These are phyloP conservation scores for Sarocladiaceae sp. DNA, from an alignment of 2,329 filamentous ascomycete species.

Conservation along the genomic window DNA sequence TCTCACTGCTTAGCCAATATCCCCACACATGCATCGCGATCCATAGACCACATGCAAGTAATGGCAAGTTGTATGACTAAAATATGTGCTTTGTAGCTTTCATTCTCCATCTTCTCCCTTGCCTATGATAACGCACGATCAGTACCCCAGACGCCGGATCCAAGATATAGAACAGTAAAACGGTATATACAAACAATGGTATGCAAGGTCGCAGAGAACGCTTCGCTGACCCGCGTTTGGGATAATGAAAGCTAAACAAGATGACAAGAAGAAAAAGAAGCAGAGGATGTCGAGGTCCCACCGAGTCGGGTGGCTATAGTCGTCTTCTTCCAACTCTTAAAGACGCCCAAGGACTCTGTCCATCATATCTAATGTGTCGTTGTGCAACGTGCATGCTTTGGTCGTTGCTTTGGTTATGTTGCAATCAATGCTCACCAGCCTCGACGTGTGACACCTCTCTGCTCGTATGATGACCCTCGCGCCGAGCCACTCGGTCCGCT, in stretches of 20 bases:
- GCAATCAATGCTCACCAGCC: conserved; percentile 35
- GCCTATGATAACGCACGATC: background rate
- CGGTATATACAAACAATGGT: background rate
- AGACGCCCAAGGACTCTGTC: background rate
- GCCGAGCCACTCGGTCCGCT: conserved; percentile 25
- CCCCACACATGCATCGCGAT: no score
- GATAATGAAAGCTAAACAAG: background rate
- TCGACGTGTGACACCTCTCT: conserved; percentile 28
- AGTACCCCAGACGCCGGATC: background rate
- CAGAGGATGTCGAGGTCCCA: no score
- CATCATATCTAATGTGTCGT: background rate
- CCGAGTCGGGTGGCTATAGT: no score
- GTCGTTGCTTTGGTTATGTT: no score
- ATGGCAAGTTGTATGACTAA: no score
- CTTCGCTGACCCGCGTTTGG: background rate
- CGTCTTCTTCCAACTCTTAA: no score
- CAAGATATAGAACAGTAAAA: background rate
- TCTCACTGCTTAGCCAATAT: no score
- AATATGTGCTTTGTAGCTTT: background rate
- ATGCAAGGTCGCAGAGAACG: conserved; percentile 2
- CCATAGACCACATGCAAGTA: no score
- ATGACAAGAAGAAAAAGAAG: background rate
- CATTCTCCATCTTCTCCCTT: background rate
- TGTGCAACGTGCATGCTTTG: background rate
- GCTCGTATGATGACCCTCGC: conserved; percentile 36